These are phyloP conservation scores for Eucalyptus globulus DNA, from an alignment of 345 rosid species.

Conservation along the genomic window DNA sequence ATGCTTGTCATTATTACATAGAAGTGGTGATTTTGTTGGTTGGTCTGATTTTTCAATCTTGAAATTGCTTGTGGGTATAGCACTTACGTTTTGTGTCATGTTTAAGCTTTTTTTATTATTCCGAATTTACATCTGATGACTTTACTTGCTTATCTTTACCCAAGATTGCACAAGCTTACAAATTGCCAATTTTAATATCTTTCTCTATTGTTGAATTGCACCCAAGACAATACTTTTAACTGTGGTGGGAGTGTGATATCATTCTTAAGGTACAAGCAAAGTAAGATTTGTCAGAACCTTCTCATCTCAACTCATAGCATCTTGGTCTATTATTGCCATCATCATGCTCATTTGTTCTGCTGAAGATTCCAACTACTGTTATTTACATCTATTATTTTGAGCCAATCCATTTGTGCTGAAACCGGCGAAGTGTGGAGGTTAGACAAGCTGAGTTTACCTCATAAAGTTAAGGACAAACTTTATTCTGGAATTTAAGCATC, in stretches of 20 bases:
- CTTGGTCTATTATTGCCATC: not conserved
- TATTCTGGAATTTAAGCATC: not conserved
- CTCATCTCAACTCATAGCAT: not conserved
- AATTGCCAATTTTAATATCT: not conserved
- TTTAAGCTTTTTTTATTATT: too few relatives aligned
- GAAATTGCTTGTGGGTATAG: too few relatives aligned
- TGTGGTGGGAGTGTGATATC: not conserved
- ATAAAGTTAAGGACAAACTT: not conserved
- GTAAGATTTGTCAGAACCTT: not conserved
- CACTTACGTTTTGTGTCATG: too few relatives aligned
- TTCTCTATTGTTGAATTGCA: not conserved
- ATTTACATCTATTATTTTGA: not conserved
- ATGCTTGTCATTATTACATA: too few relatives aligned
- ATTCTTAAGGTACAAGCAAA: not conserved
- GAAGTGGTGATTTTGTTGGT: too few relatives aligned
- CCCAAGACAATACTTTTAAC: not conserved
- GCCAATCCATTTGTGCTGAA: not conserved
- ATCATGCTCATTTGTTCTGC: not conserved
- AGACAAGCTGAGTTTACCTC: not conserved
- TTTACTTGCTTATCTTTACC: too few relatives aligned
- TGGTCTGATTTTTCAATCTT: too few relatives aligned
- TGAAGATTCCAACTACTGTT: not conserved
- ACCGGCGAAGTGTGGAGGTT: not conserved
- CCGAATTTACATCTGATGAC: too few relatives aligned
- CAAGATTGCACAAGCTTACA: too few relatives aligned